These are phyloP conservation scores for Spencermartinsiella europaea DNA, from an alignment of 805 yeast genomes.

Conservation along the genomic window DNA sequence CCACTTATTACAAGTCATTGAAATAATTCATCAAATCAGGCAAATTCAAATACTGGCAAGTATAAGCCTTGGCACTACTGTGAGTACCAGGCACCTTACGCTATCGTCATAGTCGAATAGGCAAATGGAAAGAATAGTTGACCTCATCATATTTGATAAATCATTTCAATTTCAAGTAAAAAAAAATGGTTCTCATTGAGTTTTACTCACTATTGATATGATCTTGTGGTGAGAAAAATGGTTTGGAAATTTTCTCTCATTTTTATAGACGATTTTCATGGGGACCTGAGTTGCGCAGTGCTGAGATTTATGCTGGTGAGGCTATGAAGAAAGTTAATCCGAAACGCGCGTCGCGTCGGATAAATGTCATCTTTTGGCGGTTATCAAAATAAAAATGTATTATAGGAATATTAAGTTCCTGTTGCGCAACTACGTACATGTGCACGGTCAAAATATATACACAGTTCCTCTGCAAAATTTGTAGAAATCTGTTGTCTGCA, in stretches of 20 bases:
- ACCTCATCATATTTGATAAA: constrained; percentile 31
- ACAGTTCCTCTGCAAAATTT: too few relatives aligned
- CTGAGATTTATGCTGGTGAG: not conserved
- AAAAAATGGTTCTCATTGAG: not conserved
- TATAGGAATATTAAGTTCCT: not conserved
- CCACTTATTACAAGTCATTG: not conserved
- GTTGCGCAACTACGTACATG: not conserved
- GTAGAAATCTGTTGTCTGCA: too few relatives aligned
- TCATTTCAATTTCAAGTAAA: not conserved
- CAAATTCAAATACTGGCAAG: constrained; percentile 37
- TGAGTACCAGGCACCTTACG: constrained; percentile 28
- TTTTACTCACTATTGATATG: not conserved
- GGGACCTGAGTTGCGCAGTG: not conserved
- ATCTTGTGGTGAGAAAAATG: not conserved
- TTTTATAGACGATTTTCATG: too few relatives aligned
- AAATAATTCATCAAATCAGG: constrained; percentile 18
- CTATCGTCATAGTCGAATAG: constrained; percentile 39
- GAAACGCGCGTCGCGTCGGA: not conserved
- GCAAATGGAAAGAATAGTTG: constrained; percentile 33
- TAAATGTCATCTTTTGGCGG: too few relatives aligned
- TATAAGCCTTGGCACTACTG: constrained; percentile 29
- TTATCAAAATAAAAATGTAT: too few relatives aligned
- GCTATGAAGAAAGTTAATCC: not conserved
- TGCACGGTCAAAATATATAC: too few relatives aligned
- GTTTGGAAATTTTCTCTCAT: not conserved